Base-by-base conservation (phyloP, 352 stramenopile genomes). In the Blastocystis sp. region DNA sequence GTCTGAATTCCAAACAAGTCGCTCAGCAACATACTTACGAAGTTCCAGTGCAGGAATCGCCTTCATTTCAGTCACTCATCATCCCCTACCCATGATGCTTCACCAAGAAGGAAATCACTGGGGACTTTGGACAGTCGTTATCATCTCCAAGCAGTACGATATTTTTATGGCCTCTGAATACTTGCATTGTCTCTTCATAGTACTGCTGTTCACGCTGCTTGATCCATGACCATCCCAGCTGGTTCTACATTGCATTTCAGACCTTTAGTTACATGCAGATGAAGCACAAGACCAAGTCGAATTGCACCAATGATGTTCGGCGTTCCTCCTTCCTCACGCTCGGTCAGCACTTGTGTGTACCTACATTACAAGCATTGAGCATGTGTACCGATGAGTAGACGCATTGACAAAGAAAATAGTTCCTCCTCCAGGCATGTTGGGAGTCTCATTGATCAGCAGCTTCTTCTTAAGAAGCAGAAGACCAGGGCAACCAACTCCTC, bases 1-100 rank as follows among this genome's bases (percentile, higher is more conserved):
- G 90, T 92, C 94, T 96, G 96, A 30, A 99, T 94, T 3, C 97
- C 97, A 91, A 98, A 99, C 3, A 99, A 90, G 92, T 99, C 97
- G 90, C 98, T 98, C 1, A 98, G 91, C 65, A 99, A 91, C 24
- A 96, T 95, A 79, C 95, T 98, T 13, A 98, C 96, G 81, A 98
- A 99, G 90, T 98, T 98, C 92, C 97, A 98, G 91, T 99, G 97
- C 53, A 99, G 91, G 91, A 43, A 69, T 13, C 59, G 70, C n/a
- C 85, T 78, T 37, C 30, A 82, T 76, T 24, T 50, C 30, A 68
- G 26, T 43, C 9, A 45, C 30, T 0, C 7, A 5, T 39, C 34
- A 39, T 0, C 41, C 0, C 26, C 18, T 59, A 82, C 55, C 45
- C 43, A 26, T 85, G 47, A 47, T 79, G 63, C 45, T 65, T 79